Base-by-base conservation (phyloP, 768 basidiomycete genomes). In the Psilocybe azurescens region DNA sequence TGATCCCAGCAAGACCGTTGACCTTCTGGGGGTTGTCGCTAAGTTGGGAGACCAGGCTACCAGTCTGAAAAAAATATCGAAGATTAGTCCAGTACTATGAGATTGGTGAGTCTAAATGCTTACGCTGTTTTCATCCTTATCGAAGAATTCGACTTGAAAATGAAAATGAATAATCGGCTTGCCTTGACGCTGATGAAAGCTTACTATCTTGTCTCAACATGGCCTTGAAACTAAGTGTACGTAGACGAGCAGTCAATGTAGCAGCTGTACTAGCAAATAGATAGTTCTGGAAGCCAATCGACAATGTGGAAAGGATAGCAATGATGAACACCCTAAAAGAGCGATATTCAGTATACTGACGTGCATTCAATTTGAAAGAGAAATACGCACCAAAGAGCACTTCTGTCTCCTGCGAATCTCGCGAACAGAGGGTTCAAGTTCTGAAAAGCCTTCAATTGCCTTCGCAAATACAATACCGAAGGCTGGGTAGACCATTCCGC, bases 1-100 rank as follows among this genome's bases (percentile, higher is more conserved):
- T 97, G 60, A 91, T 79, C 57, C 94, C 95, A 58, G 93, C 92
- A 52, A 96, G 79, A 70, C 95, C 94, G 59, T 89, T 89, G 65
- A 97, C 84, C 71, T 96, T 96, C 68, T 95, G 92, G 2, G 96
- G 90, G 70, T 93, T 89, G 59, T 96, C 94, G 58, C 91, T 89
- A 48, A 99, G 78, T 58, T 79, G 80, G 0, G 91, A 84, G 2
- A 94, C 96, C 57, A 98, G 79, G 48, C 85, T 81, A 60, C 97
- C 97, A 8, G 94, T 90, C 85, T 89, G 69, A 6, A 58, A 36
- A 50, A 10, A 57, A 47, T 28, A 56, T 39, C 18, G 58, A 55
- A 44, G 30, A 38, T 8, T 54, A 33, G 59, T n/a, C 55, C 14
- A 13, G 54, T 24, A 72, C 53, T 65, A 52, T 36, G 5, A 28